phyloP scores from a whole-genome alignment of 345 rosid species.

The Acer yangbiense region DNA sequence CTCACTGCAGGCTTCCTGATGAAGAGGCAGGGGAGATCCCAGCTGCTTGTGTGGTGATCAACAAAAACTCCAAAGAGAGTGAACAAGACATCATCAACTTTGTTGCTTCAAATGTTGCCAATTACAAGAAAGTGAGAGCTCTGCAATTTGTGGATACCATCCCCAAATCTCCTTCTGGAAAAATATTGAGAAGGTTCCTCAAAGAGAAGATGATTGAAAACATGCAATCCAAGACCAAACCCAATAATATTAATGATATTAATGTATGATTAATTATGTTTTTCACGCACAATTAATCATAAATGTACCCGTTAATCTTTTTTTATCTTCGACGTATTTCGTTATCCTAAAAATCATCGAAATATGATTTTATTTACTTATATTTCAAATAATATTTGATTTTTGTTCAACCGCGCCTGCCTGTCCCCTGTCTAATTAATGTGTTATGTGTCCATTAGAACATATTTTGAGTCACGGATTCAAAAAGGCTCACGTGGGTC shows the following conservation, averaged over 20 bases:
- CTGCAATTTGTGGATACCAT: constrained; percentile 76
- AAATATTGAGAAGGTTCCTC: constrained; percentile 82
- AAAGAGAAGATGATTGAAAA: constrained; percentile 53
- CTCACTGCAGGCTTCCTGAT: constrained; percentile 61
- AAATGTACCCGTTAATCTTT: no score
- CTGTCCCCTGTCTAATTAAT: no score
- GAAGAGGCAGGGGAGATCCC: constrained; percentile 98
- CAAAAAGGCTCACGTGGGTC: constrained; percentile 16
- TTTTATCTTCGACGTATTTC: no score
- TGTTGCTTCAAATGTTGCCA: constrained; percentile 78
- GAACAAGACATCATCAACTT: constrained; percentile 71
- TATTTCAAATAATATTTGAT: no score
- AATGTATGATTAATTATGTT: not conserved
- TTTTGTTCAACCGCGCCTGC: no score
- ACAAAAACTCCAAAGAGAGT: constrained; percentile 50
- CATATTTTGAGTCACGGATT: not conserved
- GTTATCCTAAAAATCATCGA: no score
- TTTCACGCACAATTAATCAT: not conserved
- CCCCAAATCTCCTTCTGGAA: constrained; percentile 91
- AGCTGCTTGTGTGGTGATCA: constrained; percentile 81
- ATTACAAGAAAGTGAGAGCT: constrained; percentile 78
- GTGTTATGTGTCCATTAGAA: not conserved
- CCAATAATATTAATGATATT: not conserved
- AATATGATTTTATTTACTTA: no score
- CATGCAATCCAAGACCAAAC: constrained; percentile 16